Evolutionary conservation across 2,329 filamentous ascomycete genomes (phyloP).

Genomic region (Penicillium sp.): DNA sequence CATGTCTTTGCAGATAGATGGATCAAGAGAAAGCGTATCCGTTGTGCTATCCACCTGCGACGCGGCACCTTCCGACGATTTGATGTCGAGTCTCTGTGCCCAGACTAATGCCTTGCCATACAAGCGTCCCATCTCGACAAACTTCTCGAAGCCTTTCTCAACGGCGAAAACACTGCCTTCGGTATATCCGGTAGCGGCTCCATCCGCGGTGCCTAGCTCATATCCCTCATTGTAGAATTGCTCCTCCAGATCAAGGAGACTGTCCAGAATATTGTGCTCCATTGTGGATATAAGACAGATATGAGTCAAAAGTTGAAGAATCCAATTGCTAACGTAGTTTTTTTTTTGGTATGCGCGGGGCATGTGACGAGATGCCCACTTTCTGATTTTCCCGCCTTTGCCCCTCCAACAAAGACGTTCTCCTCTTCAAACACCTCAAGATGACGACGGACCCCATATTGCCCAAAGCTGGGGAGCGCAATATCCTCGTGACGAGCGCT

Average conservation of each 20-base stretch:
- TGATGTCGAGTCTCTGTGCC: conserved; percentile 63
- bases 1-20: conserved; percentile 41
- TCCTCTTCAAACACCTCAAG: conserved; percentile 22
- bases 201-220: conserved; percentile 71
- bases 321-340: conserved; percentile 4
- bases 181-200: conserved; percentile 71
- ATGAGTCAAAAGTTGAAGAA: neutral
- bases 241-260: conserved; percentile 61
- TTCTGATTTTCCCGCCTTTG: conserved; percentile 70
- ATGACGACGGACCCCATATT: conserved; percentile 49
- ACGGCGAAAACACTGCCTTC: conserved; percentile 91
- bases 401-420: conserved; percentile 27
- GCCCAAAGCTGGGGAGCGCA: conserved; percentile 72
- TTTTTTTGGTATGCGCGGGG: conserved; percentile 25
- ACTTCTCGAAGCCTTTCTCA: conserved; percentile 92
- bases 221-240: conserved; percentile 82
- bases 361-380: conserved; percentile 28
- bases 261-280: conserved; percentile 55
- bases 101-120: conserved; percentile 81
- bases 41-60: conserved; percentile 4
- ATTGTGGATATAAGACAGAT: conserved; percentile 22
- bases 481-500: conserved; percentile 89
- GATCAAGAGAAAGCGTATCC: conserved; percentile 25
- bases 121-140: conserved; percentile 73
- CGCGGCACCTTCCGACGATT: conserved; percentile 16